phyloP scores from a whole-genome alignment of 495 filamentous ascomycete species.

The Annulohypoxylon stygium region DNA sequence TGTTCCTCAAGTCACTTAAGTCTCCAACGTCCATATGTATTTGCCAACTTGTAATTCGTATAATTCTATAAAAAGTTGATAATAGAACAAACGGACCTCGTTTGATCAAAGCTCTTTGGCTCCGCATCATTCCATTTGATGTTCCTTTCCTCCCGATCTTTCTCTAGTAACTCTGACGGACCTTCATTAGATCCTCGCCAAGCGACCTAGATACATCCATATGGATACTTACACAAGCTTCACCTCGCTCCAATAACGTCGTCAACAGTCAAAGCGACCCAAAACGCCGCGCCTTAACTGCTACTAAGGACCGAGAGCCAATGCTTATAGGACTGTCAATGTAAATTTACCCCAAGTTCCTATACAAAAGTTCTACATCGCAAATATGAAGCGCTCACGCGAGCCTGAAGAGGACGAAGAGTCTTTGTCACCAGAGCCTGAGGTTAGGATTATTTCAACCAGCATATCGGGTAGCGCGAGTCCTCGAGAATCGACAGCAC shows the following conservation, averaged over 20 bases:
- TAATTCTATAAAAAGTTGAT: neutral
- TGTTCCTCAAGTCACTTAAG: constrained; percentile 1
- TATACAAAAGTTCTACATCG: constrained; percentile 20
- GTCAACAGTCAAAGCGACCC: constrained; percentile 13
- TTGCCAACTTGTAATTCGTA: neutral
- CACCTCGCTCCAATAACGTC: constrained; percentile 13
- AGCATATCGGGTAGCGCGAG: constrained; percentile 29
- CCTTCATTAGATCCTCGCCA: neutral
- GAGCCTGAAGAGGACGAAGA: constrained; percentile 61
- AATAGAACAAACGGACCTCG: neutral
- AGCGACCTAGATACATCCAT: constrained; percentile 1
- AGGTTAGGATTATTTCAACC: constrained; percentile 30
- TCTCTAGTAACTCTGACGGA: neutral
- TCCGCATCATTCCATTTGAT: neutral
- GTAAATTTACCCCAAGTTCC: constrained; percentile 50
- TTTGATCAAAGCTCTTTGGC: neutral
- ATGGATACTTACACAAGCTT: constrained; percentile 18
- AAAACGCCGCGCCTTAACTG: neutral
- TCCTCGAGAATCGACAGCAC: constrained; percentile 29
- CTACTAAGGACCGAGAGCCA: neutral
- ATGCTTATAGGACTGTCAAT: constrained; percentile 30
- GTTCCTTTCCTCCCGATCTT: neutral
- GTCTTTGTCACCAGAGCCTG: constrained; percentile 35
- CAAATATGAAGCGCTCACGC: constrained; percentile 67
- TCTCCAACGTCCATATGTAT: constrained; percentile 3